These are phyloP conservation scores for Rubroboletus pulcherrimus DNA, from an alignment of 768 basidiomycete genomes.

Conservation along the genomic window DNA sequence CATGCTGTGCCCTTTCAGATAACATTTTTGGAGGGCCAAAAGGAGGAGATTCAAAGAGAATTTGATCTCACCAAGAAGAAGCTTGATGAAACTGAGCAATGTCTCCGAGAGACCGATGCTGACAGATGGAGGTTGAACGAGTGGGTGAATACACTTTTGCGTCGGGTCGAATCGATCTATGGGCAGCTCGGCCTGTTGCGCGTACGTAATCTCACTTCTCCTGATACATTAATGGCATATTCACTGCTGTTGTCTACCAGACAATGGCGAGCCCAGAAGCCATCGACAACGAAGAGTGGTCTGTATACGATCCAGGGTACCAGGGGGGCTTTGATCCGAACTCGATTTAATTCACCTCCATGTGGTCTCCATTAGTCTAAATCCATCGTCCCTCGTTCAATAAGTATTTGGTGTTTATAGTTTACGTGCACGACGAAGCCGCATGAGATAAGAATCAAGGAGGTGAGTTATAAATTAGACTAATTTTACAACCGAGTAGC, in stretches of 20 bases:
- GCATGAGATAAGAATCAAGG: neutral
- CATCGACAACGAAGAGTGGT: constrained; percentile 1
- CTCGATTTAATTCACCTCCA: neutral
- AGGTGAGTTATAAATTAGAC: neutral
- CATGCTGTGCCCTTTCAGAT: constrained; percentile 6
- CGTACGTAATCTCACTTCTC: constrained; percentile 1
- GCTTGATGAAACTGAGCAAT: constrained; percentile 19
- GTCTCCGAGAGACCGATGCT: constrained; percentile 14
- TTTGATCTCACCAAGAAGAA: constrained; percentile 11
- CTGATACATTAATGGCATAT: neutral
- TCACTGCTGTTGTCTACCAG: constrained; percentile 3
- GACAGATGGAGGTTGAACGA: constrained; percentile 11
- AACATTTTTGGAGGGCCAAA: constrained; percentile 15
- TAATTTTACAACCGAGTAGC: neutral
- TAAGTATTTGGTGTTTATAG: neutral
- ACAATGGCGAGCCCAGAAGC: constrained; percentile 3
- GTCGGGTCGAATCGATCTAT: constrained; percentile 9
- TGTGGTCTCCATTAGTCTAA: neutral
- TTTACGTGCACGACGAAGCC: neutral
- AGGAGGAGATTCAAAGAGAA: constrained; percentile 13
- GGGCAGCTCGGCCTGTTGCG: constrained; percentile 8
- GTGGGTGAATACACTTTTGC: constrained; percentile 10
- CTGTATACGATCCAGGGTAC: neutral
- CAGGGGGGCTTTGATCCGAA: neutral
- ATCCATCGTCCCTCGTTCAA: neutral